phyloP scores from a whole-genome alignment of 257 asterid genomes.

The Nemophila menziesii region DNA sequence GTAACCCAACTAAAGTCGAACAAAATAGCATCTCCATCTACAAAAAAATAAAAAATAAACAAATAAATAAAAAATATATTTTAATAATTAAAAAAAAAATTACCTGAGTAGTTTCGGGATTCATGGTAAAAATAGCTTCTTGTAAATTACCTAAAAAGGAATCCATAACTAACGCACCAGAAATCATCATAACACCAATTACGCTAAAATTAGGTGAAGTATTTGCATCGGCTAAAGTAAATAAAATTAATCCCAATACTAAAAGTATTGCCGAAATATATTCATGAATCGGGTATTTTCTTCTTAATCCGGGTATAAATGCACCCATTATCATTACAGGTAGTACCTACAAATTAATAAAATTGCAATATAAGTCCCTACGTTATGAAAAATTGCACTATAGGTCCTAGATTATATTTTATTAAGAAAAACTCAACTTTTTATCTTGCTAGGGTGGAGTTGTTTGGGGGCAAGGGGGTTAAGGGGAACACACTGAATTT shows the following conservation, averaged over 20 bases:
- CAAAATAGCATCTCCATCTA: conserved; percentile 89
- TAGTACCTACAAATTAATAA: conserved; percentile 41
- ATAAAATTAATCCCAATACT: conserved; percentile 62
- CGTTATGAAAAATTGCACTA: too few relatives aligned
- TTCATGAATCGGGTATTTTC: conserved; percentile 77
- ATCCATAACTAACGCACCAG: conserved; percentile 83
- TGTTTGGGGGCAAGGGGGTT: too few relatives aligned
- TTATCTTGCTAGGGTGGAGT: conserved; percentile 1
- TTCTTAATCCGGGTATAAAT: conserved; percentile 78
- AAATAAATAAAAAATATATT: conserved; percentile 1
- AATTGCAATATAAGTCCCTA: too few relatives aligned
- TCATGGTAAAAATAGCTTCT: conserved; percentile 80
- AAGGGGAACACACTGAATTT: too few relatives aligned
- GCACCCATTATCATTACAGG: conserved; percentile 98
- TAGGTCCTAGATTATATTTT: too few relatives aligned
- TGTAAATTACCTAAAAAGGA: conserved; percentile 82
- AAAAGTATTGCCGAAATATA: conserved; percentile 68
- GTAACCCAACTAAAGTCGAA: conserved; percentile 73
- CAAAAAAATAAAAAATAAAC: neutral
- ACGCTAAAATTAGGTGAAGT: conserved; percentile 81
- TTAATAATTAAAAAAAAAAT: neutral
- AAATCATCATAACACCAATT: conserved; percentile 66
- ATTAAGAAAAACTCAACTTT: neutral
- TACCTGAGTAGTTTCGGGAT: conserved; percentile 90
- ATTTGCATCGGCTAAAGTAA: conserved; percentile 78